Evolutionary conservation across 164 flowering plant genomes (phyloP), one percentile per base, ranked within the genome.

Genomic region (grape (Vitis vinifera)): DNA sequence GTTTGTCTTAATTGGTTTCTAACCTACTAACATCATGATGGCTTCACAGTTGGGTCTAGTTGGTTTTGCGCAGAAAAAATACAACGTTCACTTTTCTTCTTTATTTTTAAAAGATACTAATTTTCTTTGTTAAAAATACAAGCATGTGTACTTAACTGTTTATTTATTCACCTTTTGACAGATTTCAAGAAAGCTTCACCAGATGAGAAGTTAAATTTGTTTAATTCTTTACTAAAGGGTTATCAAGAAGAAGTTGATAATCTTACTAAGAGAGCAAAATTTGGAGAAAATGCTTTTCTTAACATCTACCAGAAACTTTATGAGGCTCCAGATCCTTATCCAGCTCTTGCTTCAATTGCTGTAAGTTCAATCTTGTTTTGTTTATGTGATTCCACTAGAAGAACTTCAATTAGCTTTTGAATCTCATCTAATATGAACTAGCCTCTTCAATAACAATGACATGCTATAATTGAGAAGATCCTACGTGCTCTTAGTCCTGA

Each of bases 241-340:
- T 96, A 90, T 71, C 99, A 96, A 80, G 99, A 96, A 76, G 99
- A 96, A 82, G 97, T 96, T 76, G 99, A 96, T 74, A 96, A 96
- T 77, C 87, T 96, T 71, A 96, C 99, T 50, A 96, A 96, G 80
- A 85, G 97, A 78, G 99, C 98, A 29, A 96, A 96, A 69, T 96
- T 89, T 86, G 98, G 97, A 70, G 99, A 96, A 75, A 96, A 96
- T 91, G 97, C 98, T 61, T 96, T 96, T 71, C 98, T 93, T 67
- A 96, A 89, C 70, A 91, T 93, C 71, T 96, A 96, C 74, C 99
- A 96, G 75, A 96, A 96, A 75, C 89, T 96, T 62, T 96, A 91
- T 77, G 99, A 93, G 82, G 99, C 99, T 71, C 98, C 97, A 58
- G 99, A 96, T 84, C 99, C 99, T 66, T 96, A 89, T 79, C 99